phyloP scores from a whole-genome alignment of 768 basidiomycete genomes.

The Russula emetica region DNA sequence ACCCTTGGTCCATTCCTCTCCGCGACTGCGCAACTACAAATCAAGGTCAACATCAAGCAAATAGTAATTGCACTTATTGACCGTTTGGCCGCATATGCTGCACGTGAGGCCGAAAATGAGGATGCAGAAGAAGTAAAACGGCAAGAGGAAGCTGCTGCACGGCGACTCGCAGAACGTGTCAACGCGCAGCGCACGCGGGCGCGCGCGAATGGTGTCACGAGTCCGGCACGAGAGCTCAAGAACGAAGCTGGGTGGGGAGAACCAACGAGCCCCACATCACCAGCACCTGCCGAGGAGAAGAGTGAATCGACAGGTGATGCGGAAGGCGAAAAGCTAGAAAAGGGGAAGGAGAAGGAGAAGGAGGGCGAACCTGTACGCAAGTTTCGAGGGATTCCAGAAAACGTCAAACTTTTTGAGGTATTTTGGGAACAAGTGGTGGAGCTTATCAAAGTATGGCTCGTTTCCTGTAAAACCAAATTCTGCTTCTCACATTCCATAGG shows the following conservation, averaged over 20 bases:
- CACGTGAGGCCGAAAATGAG: constrained; percentile 94
- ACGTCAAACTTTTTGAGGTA: constrained; percentile 94
- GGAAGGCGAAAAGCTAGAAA: constrained; percentile 36
- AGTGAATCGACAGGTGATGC: constrained; percentile 26
- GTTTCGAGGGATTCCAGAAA: constrained; percentile 92
- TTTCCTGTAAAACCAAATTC: neutral
- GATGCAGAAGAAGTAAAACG: constrained; percentile 90
- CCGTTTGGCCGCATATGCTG: constrained; percentile 91
- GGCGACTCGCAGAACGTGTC: constrained; percentile 82
- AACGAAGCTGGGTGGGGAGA: constrained; percentile 28
- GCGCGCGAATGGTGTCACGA: constrained; percentile 42
- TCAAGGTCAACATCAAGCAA: constrained; percentile 97
- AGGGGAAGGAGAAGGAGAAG: constrained; percentile 64
- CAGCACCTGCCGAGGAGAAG: constrained; percentile 12
- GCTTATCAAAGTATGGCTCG: constrained; percentile 76
- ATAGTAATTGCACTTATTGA: constrained; percentile 98
- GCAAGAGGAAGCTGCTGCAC: constrained; percentile 91
- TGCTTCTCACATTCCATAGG: constrained; percentile 44
- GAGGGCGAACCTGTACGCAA: constrained; percentile 55
- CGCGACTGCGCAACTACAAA: constrained; percentile 93
- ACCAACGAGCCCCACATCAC: constrained; percentile 32
- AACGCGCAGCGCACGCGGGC: constrained; percentile 63
- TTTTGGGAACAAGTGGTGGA: constrained; percentile 99
- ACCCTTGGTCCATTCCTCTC: constrained; percentile 94
- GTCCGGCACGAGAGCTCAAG: constrained; percentile 26